These are phyloP conservation scores for Phytophthora hybrid DNA, from an alignment of 352 stramenopile species.

Conservation along the genomic window DNA sequence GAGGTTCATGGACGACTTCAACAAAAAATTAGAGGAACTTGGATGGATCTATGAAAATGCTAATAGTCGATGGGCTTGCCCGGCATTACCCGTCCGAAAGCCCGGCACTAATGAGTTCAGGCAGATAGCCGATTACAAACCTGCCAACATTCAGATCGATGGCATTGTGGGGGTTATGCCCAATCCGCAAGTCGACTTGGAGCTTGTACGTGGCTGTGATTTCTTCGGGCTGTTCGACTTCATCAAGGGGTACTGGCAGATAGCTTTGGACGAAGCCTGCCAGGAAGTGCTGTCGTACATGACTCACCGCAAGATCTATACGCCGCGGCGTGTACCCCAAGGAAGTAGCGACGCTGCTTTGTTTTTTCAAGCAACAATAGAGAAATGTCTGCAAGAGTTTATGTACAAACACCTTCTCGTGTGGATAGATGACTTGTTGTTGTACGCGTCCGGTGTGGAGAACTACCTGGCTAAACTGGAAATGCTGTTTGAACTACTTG, in stretches of 20 bases:
- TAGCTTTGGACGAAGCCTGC: conserved; percentile 1
- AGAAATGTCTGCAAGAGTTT: conserved; percentile 1
- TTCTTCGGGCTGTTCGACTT: background rate
- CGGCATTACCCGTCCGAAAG: conserved; percentile 6
- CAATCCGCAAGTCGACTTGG: conserved; percentile 14
- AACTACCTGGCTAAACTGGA: conserved; percentile 30
- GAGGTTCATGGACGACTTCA: too few species aligned
- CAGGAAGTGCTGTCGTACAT: background rate
- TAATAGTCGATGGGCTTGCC: conserved; percentile 26
- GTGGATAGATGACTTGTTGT: background rate
- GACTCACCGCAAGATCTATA: conserved; percentile 23
- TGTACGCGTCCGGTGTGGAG: conserved; percentile 23
- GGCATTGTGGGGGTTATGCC: conserved; percentile 34
- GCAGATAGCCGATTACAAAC: conserved; percentile 33
- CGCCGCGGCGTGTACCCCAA: background rate
- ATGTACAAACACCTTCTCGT: conserved; percentile 10
- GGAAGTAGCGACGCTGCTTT: conserved; percentile 1
- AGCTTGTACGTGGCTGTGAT: background rate
- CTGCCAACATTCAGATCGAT: conserved; percentile 20
- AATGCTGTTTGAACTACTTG: conserved; percentile 25
- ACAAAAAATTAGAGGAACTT: background rate
- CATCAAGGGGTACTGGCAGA: conserved; percentile 17
- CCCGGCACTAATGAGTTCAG: conserved; percentile 13
- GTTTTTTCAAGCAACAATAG: conserved; percentile 8
- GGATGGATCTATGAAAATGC: conserved; percentile 29